Percentiles rank a stretch among this genome's conserved stretches.
These are phyloP conservation scores for Rhizopus delemar DNA, from an alignment of 371 early-diverging fungal species.

Conservation along the genomic window DNA sequence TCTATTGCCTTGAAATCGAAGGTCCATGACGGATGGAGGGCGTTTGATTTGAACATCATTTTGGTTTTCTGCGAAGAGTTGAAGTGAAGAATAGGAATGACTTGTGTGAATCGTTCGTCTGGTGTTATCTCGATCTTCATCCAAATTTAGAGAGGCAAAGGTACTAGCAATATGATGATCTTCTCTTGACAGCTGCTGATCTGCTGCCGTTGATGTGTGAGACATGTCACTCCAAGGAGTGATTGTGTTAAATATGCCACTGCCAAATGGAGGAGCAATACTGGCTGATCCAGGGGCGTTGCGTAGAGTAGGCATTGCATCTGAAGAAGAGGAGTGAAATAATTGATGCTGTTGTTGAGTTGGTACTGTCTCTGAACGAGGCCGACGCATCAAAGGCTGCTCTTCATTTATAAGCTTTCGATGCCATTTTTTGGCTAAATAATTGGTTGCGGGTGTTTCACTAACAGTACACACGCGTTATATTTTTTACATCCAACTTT, in stretches of 20 bases:
- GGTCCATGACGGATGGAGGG: neutral
- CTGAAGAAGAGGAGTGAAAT: too few species aligned
- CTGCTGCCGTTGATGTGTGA: slow-evolving; percentile 37
- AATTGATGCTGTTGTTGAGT: too few species aligned
- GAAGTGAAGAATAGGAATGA: slow-evolving; percentile 36
- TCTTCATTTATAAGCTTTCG: too few species aligned
- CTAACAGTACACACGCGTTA: too few species aligned
- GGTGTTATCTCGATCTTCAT: slow-evolving; percentile 40
- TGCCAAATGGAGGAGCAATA: too few species aligned
- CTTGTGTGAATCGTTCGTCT: slow-evolving; percentile 22
- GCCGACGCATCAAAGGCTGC: slow-evolving; percentile 36
- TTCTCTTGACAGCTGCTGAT: slow-evolving; percentile 35
- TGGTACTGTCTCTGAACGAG: slow-evolving; percentile 61
- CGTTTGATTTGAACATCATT: neutral
- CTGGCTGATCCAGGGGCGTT: too few species aligned
- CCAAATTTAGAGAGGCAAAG: slow-evolving; percentile 71
- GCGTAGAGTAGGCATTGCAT: too few species aligned
- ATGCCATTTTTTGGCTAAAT: too few species aligned
- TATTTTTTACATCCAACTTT: too few species aligned
- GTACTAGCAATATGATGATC: slow-evolving; percentile 57
- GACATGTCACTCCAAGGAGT: too few species aligned
- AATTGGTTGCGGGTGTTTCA: too few species aligned
- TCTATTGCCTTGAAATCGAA: slow-evolving; percentile 29
- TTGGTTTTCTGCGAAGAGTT: slow-evolving; percentile 14
- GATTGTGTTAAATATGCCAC: too few species aligned